Evolutionary conservation across 768 basidiomycete species (phyloP).

Genomic region (Sarcodon aspratus): DNA sequence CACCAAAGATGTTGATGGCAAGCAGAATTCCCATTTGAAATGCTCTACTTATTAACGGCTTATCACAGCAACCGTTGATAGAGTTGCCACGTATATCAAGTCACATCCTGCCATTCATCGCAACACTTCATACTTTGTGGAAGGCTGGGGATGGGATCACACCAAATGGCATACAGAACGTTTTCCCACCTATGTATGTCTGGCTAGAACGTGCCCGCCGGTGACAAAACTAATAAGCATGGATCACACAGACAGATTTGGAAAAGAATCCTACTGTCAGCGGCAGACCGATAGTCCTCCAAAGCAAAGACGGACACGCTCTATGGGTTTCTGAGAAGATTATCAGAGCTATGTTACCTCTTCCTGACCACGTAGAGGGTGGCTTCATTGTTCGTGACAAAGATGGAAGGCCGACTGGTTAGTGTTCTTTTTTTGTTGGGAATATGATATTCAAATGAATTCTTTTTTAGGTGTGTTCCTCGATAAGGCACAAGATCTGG

Average conservation of each 20-base stretch:
- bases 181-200: constrained; percentile 62
- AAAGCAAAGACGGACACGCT: constrained; percentile 84
- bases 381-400: constrained; percentile 68
- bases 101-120: constrained; percentile 41
- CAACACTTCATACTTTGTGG: constrained; percentile 51
- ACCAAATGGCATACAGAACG: constrained; percentile 50
- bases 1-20: constrained; percentile 46
- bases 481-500: constrained; percentile 78
- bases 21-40: background rate
- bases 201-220: background rate
- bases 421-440: constrained; percentile 9
- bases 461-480: constrained; percentile 51
- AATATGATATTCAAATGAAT: background rate
- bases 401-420: constrained; percentile 61
- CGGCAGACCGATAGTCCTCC: constrained; percentile 63
- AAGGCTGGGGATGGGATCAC: constrained; percentile 90
- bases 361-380: constrained; percentile 66
- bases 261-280: constrained; percentile 58
- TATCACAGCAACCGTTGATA: constrained; percentile 44
- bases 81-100: constrained; percentile 51
- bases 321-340: constrained; percentile 71
- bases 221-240: background rate
- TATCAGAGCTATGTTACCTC: constrained; percentile 42
- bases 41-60: background rate
- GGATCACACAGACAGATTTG: constrained; percentile 44